These are phyloP conservation scores for Wickerhamomyces canadensis DNA, from an alignment of 805 yeast genomes.

Conservation along the genomic window DNA sequence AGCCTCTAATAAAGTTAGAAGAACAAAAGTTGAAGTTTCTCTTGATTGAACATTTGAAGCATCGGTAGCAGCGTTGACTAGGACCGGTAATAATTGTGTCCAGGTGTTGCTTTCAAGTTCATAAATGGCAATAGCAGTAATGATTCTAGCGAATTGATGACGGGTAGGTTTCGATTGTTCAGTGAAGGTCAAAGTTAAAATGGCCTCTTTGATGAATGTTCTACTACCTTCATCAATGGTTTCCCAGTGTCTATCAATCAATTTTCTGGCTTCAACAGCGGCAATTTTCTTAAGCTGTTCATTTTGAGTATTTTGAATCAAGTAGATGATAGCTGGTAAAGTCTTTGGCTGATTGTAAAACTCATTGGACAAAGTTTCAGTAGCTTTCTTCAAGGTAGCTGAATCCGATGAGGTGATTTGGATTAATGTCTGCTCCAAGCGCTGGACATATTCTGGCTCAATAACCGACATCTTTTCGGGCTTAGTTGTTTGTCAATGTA, in stretches of 20 bases:
- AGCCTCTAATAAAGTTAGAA: conserved; percentile 73
- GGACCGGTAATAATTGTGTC: conserved; percentile 69
- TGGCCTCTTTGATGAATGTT: conserved; percentile 57
- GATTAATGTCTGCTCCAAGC: conserved; percentile 73
- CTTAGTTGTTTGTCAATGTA: neutral
- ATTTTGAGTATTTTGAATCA: conserved; percentile 64
- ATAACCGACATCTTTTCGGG: conserved; percentile 33
- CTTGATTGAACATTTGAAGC: conserved; percentile 46
- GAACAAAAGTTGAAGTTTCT: conserved; percentile 78
- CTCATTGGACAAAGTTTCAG: conserved; percentile 64
- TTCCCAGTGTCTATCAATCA: conserved; percentile 67
- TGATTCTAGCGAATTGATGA: conserved; percentile 85
- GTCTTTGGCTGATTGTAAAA: conserved; percentile 67
- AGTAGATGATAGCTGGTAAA: conserved; percentile 77
- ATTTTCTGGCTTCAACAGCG: conserved; percentile 94
- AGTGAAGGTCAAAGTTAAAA: conserved; percentile 62
- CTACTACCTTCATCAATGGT: conserved; percentile 39
- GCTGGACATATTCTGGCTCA: conserved; percentile 61
- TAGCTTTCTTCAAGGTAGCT: conserved; percentile 75
- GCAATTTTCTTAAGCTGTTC: conserved; percentile 82
- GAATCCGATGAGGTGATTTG: conserved; percentile 81
- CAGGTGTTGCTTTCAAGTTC: conserved; percentile 69
- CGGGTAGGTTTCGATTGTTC: conserved; percentile 65
- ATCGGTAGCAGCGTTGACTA: conserved; percentile 63
- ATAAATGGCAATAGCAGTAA: conserved; percentile 75